Evolutionary conservation across 1,284 basidiomycete genomes (phyloP).

Genomic region (Meripilus lineatus): DNA sequence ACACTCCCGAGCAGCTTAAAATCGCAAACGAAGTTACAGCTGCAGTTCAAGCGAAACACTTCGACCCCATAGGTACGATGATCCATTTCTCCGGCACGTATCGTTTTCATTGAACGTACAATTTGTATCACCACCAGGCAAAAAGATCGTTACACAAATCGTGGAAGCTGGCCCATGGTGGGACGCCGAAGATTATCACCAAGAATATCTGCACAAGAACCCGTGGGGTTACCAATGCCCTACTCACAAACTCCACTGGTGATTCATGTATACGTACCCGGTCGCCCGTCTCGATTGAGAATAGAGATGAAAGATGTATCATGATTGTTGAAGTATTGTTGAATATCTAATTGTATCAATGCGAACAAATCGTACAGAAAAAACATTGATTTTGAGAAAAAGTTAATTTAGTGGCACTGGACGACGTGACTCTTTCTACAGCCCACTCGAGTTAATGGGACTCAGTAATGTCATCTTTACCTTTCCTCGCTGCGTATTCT

Average conservation of each 20-base stretch:
- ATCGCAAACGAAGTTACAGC: conserved; percentile 77
- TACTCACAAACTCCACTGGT: conserved; percentile 51
- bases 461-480: conserved; percentile 86
- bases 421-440: too few species aligned
- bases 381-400: too few species aligned
- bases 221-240: conserved; percentile 54
- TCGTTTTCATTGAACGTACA: not conserved
- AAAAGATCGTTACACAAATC: conserved; percentile 79
- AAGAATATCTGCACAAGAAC: conserved; percentile 75
- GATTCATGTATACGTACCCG: not conserved
- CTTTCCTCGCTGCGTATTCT: conserved; percentile 88
- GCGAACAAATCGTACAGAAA: too few species aligned
- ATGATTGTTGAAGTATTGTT: too few species aligned
- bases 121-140: conserved; percentile 22
- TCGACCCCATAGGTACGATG: conserved; percentile 51
- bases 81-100: not conserved
- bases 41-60: conserved; percentile 83
- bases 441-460: conserved; percentile 55
- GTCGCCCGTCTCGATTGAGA: too few species aligned
- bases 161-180: conserved; percentile 67
- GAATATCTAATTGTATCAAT: too few species aligned
- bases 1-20: conserved; percentile 69
- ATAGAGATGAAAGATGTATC: too few species aligned
- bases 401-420: too few species aligned
- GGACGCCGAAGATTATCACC: conserved; percentile 84